Evolutionary conservation across 1,284 basidiomycete species (phyloP).

Genomic region (Tilletia horrida): DNA sequence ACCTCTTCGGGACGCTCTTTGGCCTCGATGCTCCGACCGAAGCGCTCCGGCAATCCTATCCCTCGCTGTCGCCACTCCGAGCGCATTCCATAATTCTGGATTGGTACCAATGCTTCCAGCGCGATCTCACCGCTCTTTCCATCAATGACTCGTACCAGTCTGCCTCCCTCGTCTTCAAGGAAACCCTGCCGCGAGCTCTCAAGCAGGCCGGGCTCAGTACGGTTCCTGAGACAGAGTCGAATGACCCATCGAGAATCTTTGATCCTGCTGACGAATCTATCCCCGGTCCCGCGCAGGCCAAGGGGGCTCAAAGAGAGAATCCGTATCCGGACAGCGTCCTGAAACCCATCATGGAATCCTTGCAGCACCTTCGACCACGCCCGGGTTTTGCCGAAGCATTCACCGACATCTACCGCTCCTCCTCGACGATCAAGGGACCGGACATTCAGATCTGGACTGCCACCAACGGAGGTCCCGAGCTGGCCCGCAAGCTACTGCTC

Average conservation of each 20-base stretch:
- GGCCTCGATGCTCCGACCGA: conserved; percentile 32
- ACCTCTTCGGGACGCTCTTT: conserved; percentile 49
- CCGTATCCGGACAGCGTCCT: conserved; percentile 28
- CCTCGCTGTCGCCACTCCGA: conserved; percentile 32
- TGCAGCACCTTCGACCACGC: conserved; percentile 34
- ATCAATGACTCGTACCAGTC: conserved; percentile 38
- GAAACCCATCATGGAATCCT: conserved; percentile 36
- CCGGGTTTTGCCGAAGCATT: conserved; percentile 45
- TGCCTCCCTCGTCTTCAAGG: conserved; percentile 39
- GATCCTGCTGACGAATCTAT: conserved; percentile 7
- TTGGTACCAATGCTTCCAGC: conserved; percentile 46
- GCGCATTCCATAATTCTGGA: conserved; percentile 45
- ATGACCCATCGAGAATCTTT: background rate
- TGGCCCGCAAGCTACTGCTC: conserved; percentile 31
- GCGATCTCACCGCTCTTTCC: conserved; percentile 42
- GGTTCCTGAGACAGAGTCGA: conserved; percentile 16
- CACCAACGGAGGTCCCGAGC: conserved; percentile 39
- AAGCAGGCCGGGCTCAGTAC: conserved; percentile 39
- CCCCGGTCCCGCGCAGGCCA: background rate
- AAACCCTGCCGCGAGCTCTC: conserved; percentile 36
- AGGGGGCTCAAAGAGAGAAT: conserved; percentile 19
- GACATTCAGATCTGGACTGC: conserved; percentile 35
- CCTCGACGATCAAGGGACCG: background rate
- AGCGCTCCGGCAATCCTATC: conserved; percentile 32
- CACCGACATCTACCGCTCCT: conserved; percentile 30